phyloP scores from a whole-genome alignment of 2,329 filamentous ascomycete species.

The Trichoderma oligosporum region DNA sequence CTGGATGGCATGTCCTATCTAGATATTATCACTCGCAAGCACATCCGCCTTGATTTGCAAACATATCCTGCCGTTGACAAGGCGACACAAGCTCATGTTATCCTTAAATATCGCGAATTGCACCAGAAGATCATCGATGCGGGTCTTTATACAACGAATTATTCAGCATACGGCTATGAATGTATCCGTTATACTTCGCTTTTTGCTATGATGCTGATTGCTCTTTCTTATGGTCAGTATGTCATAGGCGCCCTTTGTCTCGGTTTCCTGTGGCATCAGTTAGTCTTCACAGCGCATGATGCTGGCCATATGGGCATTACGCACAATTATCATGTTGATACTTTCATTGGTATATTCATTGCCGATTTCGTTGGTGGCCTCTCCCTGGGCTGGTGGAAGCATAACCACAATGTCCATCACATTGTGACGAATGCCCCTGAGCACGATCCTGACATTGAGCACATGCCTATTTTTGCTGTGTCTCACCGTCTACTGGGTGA shows the following conservation, averaged over 20 bases:
- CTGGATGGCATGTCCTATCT: constrained; percentile 60
- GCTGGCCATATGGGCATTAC: constrained; percentile 62
- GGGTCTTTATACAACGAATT: constrained; percentile 57
- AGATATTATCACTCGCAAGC: constrained; percentile 68
- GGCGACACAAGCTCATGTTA: constrained; percentile 39
- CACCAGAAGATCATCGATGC: constrained; percentile 52
- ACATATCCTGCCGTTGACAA: constrained; percentile 74
- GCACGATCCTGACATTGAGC: constrained; percentile 59
- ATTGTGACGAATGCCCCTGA: constrained; percentile 62
- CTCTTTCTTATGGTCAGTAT: constrained; percentile 52
- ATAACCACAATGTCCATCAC: constrained; percentile 65
- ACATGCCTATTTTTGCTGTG: constrained; percentile 66
- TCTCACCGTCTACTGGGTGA: constrained; percentile 62
- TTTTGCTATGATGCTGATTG: constrained; percentile 46
- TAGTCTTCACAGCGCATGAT: constrained; percentile 66
- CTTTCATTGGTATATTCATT: constrained; percentile 58
- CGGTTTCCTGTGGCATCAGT: constrained; percentile 53
- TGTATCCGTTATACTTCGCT: constrained; percentile 50
- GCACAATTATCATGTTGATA: constrained; percentile 54
- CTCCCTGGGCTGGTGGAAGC: constrained; percentile 67
- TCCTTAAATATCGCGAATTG: constrained; percentile 51
- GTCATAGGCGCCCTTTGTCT: constrained; percentile 54
- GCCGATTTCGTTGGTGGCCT: constrained; percentile 64
- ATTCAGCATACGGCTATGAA: constrained; percentile 57
- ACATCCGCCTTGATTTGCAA: constrained; percentile 63